Percentiles rank a stretch among this genome's conserved stretches.
Conservation (phyloP, 768 basidiomycete genomes). For the Ramaria sp. region DNA sequence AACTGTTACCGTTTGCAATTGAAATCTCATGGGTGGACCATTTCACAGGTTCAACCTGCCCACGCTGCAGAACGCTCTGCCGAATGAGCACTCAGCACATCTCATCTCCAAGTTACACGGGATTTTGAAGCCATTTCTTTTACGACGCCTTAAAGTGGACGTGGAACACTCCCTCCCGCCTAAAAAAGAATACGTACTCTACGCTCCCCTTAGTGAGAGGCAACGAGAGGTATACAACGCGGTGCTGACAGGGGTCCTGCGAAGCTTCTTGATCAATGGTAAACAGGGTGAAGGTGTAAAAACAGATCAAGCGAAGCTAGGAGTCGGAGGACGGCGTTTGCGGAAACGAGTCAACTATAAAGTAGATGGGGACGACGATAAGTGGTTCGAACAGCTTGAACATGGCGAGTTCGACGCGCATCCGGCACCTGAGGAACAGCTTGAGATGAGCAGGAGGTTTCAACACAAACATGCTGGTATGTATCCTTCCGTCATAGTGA, state of each 20-base stretch:
- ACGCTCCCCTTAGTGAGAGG: constrained; percentile 72
- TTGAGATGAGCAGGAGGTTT: constrained; percentile 45
- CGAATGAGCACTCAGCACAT: constrained; percentile 44
- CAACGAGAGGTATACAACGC: constrained; percentile 84
- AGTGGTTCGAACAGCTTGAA: constrained; percentile 54
- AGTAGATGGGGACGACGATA: constrained; percentile 48
- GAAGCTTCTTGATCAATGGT: constrained; percentile 37
- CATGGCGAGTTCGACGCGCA: constrained; percentile 20
- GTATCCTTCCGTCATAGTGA: constrained; percentile 13
- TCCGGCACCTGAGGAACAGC: constrained; percentile 32
- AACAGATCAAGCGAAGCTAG: constrained; percentile 18
- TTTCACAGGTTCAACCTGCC: constrained; percentile 59
- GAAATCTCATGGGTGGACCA: constrained; percentile 1
- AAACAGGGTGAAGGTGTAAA: constrained; percentile 9
- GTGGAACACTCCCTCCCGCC: constrained; percentile 75
- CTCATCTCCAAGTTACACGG: constrained; percentile 75
- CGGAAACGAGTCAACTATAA: constrained; percentile 32
- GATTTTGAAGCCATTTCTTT: constrained; percentile 91
- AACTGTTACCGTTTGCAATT: background rate
- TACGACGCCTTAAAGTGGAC: constrained; percentile 85
- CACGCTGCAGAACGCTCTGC: constrained; percentile 43
- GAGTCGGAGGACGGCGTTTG: constrained; percentile 21
- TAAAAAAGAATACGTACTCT: constrained; percentile 91
- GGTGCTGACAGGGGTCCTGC: constrained; percentile 59
- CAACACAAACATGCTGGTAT: constrained; percentile 49